Percentiles rank a stretch among this genome's conserved stretches.
Evolutionary conservation across 768 basidiomycete genomes (phyloP).

Genomic region (Atractiella rhizophila): DNA sequence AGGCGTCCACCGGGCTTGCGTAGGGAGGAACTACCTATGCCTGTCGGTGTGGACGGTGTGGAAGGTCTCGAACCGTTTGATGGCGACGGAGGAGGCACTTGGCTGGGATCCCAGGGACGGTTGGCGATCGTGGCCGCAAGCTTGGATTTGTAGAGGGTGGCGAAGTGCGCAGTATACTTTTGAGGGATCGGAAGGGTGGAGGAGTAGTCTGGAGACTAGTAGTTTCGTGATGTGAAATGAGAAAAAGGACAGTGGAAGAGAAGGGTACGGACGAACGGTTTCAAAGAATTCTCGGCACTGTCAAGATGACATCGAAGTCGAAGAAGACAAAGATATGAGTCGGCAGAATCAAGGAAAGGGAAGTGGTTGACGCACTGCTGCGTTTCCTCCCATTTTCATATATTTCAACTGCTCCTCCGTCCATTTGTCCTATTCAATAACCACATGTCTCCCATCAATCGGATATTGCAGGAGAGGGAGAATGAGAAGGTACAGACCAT

Average conservation of each 20-base stretch:
- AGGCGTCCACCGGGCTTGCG: neutral
- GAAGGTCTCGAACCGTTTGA: conserved; percentile 1
- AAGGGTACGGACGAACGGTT: too few species aligned
- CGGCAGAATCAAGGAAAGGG: neutral
- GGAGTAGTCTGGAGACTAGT: conserved; percentile 34
- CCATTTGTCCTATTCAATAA: conserved; percentile 12
- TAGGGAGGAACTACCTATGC: too few species aligned
- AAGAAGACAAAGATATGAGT: conserved; percentile 27
- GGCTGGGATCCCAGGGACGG: neutral
- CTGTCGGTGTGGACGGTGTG: too few species aligned
- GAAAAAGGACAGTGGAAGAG: too few species aligned
- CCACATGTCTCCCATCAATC: conserved; percentile 6
- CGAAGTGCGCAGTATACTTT: conserved; percentile 82
- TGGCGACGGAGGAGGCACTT: neutral
- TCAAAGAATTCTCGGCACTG: conserved; percentile 55
- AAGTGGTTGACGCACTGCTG: conserved; percentile 20
- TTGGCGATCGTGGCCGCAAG: conserved; percentile 28
- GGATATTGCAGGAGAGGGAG: neutral
- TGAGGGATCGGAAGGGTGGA: conserved; percentile 38
- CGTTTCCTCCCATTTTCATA: conserved; percentile 86
- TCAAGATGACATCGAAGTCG: conserved; percentile 7
- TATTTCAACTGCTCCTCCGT: conserved; percentile 19
- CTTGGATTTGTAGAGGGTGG: conserved; percentile 82
- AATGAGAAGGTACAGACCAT: conserved; percentile 28
- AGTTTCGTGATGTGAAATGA: too few species aligned